phyloP scores from a whole-genome alignment of 208 protist genomes.

The Acanthamoeba royreba region DNA sequence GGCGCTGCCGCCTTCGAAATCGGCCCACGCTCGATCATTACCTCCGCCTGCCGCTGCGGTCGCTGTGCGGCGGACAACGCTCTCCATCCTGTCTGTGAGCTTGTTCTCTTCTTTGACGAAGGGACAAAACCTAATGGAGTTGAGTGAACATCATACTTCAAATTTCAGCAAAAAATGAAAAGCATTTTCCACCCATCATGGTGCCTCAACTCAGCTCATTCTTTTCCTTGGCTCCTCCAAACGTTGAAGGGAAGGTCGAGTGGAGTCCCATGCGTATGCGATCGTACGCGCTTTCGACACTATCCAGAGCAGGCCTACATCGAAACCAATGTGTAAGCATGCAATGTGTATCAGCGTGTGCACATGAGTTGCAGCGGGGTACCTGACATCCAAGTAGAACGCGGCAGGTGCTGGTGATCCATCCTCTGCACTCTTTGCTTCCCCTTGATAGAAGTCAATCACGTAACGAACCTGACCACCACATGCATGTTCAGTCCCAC shows the following conservation, averaged over 20 bases:
- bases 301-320: neutral
- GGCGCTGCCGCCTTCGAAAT: no score
- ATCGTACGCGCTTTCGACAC: neutral
- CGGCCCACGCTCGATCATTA: no score
- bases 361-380: neutral
- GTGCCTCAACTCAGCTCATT: neutral
- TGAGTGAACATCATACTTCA: no score
- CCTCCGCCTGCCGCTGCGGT: no score
- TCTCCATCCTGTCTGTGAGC: no score
- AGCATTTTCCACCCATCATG: no score
- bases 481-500: no score
- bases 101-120: no score
- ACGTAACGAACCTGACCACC: slow-evolving; percentile 27
- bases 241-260: neutral
- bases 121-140: no score
- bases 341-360: no score
- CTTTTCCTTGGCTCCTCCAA: neutral
- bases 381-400: slow-evolving; percentile 19
- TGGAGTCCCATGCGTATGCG: neutral
- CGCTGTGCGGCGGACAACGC: no score
- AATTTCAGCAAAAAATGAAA: no score
- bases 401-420: neutral
- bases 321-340: neutral
- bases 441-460: slow-evolving; percentile 67
- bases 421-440: slow-evolving; percentile 34